Conservation (phyloP, 257 asterid genomes). For the Nemophila menziesii region DNA sequence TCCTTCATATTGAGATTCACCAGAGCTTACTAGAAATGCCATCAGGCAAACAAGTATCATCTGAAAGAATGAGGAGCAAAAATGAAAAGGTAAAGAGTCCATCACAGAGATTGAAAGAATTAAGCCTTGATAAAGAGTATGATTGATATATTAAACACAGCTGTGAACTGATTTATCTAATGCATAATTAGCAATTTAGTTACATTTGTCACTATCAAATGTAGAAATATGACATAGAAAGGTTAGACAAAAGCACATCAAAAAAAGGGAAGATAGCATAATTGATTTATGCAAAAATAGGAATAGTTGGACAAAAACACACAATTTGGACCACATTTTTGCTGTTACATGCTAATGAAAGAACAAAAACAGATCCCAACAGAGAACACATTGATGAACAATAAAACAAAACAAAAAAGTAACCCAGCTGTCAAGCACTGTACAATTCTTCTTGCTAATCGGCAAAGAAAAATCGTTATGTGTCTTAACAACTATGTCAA, state of each 20-base stretch:
- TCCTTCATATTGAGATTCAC: conserved; percentile 32
- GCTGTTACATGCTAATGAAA: background rate
- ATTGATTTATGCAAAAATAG: background rate
- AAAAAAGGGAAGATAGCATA: background rate
- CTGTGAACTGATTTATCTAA: background rate
- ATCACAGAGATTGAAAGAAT: background rate
- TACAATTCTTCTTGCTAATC: conserved; percentile 6
- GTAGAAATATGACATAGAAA: background rate
- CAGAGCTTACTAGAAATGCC: conserved; percentile 19
- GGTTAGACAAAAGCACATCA: background rate
- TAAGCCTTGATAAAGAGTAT: background rate
- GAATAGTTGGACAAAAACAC: background rate
- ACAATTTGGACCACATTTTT: background rate
- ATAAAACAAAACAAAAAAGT: conserved; percentile 7
- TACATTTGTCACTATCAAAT: background rate
- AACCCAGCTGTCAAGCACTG: conserved; percentile 8
- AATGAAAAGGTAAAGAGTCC: conserved; percentile 8
- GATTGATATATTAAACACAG: no score
- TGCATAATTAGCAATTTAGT: background rate
- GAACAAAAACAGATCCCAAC: conserved; percentile 29
- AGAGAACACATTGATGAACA: conserved; percentile 5
- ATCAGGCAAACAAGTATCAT: conserved; percentile 52
- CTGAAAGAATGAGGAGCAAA: conserved; percentile 29
- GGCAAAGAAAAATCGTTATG: conserved; percentile 12
- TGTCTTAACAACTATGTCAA: conserved; percentile 13